Percentiles rank a stretch among this genome's conserved stretches.
These are phyloP conservation scores for Prunus mira DNA, from an alignment of 306 rosid species.

Conservation along the genomic window DNA sequence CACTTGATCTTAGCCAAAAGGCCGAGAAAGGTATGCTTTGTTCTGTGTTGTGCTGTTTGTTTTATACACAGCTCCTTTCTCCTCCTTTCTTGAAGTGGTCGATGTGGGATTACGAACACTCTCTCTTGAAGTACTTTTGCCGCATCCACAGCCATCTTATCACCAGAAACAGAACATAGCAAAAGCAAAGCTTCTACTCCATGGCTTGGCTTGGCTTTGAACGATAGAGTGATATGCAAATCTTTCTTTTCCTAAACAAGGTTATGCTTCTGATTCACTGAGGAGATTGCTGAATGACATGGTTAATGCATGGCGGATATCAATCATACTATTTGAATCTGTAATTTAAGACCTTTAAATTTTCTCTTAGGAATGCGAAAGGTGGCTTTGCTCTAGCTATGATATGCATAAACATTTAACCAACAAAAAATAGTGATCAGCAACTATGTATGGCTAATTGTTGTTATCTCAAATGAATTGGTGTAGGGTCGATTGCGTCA, in stretches of 20 bases:
- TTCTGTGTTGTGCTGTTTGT: accelerated
- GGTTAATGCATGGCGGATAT: not conserved
- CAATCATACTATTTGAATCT: not conserved
- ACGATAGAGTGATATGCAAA: not conserved
- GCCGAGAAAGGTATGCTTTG: not conserved
- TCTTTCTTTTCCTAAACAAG: not conserved
- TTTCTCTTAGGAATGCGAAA: not conserved
- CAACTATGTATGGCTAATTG: not conserved
- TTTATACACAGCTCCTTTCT: not conserved
- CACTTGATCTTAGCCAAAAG: constrained; percentile 14
- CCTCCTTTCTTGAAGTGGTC: not conserved
- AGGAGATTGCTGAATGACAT: not conserved
- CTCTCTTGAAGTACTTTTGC: too few species aligned
- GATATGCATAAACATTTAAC: not conserved
- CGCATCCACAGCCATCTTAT: too few species aligned
- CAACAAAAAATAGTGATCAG: not conserved
- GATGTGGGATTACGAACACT: not conserved
- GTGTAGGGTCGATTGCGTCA: not conserved
- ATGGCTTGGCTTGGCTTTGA: not conserved
- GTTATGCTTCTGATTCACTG: not conserved
- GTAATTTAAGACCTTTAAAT: not conserved
- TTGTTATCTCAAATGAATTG: not conserved
- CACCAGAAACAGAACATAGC: not conserved
- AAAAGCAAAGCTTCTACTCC: not conserved
- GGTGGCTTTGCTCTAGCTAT: not conserved